phyloP scores from a whole-genome alignment of 352 stramenopile genomes.

The Thraustochytrium striatum region DNA sequence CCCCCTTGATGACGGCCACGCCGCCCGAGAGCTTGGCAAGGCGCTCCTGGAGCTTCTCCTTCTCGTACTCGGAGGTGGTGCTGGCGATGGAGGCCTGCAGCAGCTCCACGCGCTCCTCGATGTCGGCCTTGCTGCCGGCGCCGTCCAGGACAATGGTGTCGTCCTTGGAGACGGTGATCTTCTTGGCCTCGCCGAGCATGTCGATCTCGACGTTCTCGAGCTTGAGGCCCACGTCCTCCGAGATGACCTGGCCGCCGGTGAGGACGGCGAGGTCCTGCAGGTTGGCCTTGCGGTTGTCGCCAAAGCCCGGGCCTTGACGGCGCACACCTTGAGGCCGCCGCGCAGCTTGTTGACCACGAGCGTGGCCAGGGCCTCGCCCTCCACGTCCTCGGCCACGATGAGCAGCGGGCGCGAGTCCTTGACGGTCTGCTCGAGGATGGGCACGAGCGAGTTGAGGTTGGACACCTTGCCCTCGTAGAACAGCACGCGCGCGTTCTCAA shows the following conservation, averaged over 20 bases:
- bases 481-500: conserved; percentile 98
- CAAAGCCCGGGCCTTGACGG: conserved; percentile 99
- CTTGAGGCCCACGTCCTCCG: conserved; percentile 96
- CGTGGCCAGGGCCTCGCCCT: conserved; percentile 95
- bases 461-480: conserved; percentile 99
- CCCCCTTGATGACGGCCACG: conserved; percentile 98
- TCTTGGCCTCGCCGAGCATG: conserved; percentile 89
- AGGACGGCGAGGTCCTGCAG: conserved; percentile 99
- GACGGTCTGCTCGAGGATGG: conserved; percentile 93
- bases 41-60: conserved; percentile 99
- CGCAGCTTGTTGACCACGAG: conserved; percentile 99
- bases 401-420: conserved; percentile 92
- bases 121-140: conserved; percentile 78
- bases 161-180: conserved; percentile 97
- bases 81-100: conserved; percentile 88
- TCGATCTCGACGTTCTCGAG: conserved; percentile 91
- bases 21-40: conserved; percentile 97
- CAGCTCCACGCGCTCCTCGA: conserved; percentile 92
- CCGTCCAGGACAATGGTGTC: conserved; percentile 97
- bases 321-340: conserved; percentile 97
- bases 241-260: conserved; percentile 94
- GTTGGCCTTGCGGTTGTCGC: conserved; percentile 98
- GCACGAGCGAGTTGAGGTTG: conserved; percentile 91
- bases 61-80: conserved; percentile 98
- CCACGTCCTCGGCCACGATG: conserved; percentile 99